Evolutionary conservation across 1,139 yeast species (phyloP).

Genomic region (Debaryomyces sp.): DNA sequence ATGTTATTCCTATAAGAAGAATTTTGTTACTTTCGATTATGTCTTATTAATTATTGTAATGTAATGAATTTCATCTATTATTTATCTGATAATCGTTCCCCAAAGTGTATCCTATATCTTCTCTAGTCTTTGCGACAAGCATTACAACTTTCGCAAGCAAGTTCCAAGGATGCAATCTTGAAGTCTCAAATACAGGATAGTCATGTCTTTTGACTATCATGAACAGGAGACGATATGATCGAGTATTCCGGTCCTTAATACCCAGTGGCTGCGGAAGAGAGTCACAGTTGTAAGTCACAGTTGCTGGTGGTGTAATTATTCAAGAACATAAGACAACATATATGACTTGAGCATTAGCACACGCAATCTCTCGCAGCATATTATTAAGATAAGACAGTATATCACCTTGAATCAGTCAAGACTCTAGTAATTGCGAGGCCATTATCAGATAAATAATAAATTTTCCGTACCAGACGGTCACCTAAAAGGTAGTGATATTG

Average conservation of each 20-base stretch:
- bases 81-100: conserved; percentile 2
- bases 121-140: not conserved
- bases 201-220: not conserved
- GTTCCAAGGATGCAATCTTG: not conserved
- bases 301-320: not conserved
- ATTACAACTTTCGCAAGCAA: not conserved
- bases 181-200: not conserved
- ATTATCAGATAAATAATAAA: conserved; percentile 3
- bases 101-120: not conserved
- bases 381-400: not conserved
- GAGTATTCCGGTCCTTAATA: not conserved
- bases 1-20: conserved; percentile 3
- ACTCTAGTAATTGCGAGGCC: not conserved
- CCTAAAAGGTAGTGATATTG: not conserved
- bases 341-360: not conserved
- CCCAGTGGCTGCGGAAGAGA: not conserved
- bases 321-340: not conserved
- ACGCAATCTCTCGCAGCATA: not conserved
- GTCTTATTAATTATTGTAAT: conserved; percentile 5
- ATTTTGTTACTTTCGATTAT: not conserved
- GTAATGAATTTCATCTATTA: not conserved
- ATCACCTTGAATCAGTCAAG: not conserved
- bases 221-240: not conserved
- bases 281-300: not conserved
- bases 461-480: conserved; percentile 6